Conservation (phyloP, 2,329 filamentous ascomycete genomes). For the Epichloe hybrida region DNA sequence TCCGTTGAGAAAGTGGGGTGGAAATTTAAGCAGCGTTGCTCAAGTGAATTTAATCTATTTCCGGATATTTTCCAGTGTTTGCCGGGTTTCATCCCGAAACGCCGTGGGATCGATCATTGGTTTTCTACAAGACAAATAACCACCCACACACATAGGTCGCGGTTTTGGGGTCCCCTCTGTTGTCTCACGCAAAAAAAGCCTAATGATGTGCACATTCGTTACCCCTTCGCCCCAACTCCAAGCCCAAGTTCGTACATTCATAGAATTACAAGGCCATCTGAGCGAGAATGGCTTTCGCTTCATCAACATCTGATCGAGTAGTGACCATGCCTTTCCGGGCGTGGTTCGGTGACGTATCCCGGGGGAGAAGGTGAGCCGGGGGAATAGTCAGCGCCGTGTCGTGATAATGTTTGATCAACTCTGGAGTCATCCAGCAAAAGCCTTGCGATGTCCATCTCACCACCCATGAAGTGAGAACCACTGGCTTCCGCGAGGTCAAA, state of each 20-base stretch:
- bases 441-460: constrained; percentile 50
- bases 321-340: constrained; percentile 8
- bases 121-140: too few relatives aligned
- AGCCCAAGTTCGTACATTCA: neutral
- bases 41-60: neutral
- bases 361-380: constrained; percentile 13
- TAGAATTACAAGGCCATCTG: neutral
- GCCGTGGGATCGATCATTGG: too few relatives aligned
- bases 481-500: constrained; percentile 33
- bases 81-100: too few relatives aligned
- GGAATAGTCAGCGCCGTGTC: constrained; percentile 15
- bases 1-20: neutral
- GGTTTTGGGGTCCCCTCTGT: too few relatives aligned
- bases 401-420: constrained; percentile 12
- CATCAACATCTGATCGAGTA: constrained; percentile 9
- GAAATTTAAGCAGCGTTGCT: constrained; percentile 3
- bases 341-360: constrained; percentile 7
- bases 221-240: too few relatives aligned
- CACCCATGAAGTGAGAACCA: constrained; percentile 27
- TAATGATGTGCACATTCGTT: too few relatives aligned
- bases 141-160: too few relatives aligned
- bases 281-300: neutral
- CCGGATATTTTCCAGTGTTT: neutral
- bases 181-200: too few relatives aligned
- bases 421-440: constrained; percentile 42